These are phyloP conservation scores for Amphirosellinia nigrospora DNA, from an alignment of 495 filamentous ascomycete genomes.

Conservation along the genomic window DNA sequence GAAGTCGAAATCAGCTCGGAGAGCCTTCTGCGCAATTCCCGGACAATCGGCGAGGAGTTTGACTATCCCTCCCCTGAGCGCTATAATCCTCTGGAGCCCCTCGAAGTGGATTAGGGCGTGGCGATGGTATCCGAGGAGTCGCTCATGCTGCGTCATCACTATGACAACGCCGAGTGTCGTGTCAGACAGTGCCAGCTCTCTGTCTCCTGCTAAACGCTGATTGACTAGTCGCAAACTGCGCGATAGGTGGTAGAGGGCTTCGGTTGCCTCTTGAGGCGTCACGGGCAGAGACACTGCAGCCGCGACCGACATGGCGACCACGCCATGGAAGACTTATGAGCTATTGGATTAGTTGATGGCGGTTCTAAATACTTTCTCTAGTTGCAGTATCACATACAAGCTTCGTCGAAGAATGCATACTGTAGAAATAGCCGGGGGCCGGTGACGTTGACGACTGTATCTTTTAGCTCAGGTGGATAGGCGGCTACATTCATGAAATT, in stretches of 20 bases:
- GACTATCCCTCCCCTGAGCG: slow-evolving; percentile 24
- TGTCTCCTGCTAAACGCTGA: slow-evolving; percentile 21
- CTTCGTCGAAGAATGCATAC: slow-evolving; percentile 31
- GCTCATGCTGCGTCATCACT: slow-evolving; percentile 21
- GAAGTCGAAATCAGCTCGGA: slow-evolving; percentile 22
- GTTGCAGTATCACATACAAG: slow-evolving; percentile 19
- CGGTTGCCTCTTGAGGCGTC: slow-evolving; percentile 13
- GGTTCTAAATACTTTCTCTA: not conserved
- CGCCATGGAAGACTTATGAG: slow-evolving; percentile 25
- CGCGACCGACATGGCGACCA: slow-evolving; percentile 25
- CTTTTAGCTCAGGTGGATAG: slow-evolving; percentile 19
- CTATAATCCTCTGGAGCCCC: slow-evolving; percentile 26
- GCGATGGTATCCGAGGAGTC: slow-evolving; percentile 21
- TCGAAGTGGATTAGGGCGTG: slow-evolving; percentile 28
- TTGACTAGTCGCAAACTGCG: slow-evolving; percentile 27
- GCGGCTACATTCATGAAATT: slow-evolving; percentile 15
- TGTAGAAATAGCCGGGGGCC: slow-evolving; percentile 14
- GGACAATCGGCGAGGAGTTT: not conserved
- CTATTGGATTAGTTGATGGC: not conserved
- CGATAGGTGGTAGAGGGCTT: slow-evolving; percentile 24
- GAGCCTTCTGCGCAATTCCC: slow-evolving; percentile 24
- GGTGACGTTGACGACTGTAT: slow-evolving; percentile 8
- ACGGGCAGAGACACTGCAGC: slow-evolving; percentile 6
- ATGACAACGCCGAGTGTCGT: slow-evolving; percentile 25
- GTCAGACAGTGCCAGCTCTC: slow-evolving; percentile 21